Evolutionary conservation across 2,329 filamentous ascomycete species (phyloP), one percentile per base, ranked within the genome.

Genomic region (Cladorrhinum sp.): DNA sequence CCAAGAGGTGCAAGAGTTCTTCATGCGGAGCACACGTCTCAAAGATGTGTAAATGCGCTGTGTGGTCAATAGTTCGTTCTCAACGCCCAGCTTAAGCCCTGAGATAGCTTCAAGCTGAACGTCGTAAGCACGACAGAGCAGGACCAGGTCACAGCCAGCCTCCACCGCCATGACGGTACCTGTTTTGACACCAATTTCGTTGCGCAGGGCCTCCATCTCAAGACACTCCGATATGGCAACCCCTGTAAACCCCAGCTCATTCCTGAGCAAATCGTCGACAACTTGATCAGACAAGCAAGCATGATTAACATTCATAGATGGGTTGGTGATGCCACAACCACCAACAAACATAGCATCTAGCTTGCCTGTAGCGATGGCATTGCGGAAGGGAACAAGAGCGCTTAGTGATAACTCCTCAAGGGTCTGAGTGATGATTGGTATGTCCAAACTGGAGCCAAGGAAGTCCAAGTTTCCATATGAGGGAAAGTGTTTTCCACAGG

Each of bases 101-200:
- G 89, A 90, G 70, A 99, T 91, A 7, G 93, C 94, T 75, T 98
- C 94, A 65, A 95, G 86, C 73, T 98, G 93, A 20, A 94, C 88
- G 39, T 90, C 87, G 68, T 92, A 96, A 5, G 92, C 92, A 50
- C 92, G 87, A 69, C 93, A 98, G 1, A 97, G 83, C 5, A 97
- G 83, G 4, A 97, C 86, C 57, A 98, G 79, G 73, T 99, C 95
- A 72, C 95, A 98, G 14, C 95, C 95, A 30, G 95, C 94, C 73
- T 96, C 95, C 55, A 97, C 91, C 2, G 95, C 95, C 92, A 97
- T 97, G 68, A 98, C 92, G 0, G 94, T 96, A 12, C 95, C 95
- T 46, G 95, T 94, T 67, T 94, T 92, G 18, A 99, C 92, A n/a
- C 94, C 94, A 55, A 98, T 95, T 69, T 97, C 96, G 71, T 96